Evolutionary conservation across 176 grass and related monocot genomes (phyloP).

Genomic region (Musa schizocarpa): DNA sequence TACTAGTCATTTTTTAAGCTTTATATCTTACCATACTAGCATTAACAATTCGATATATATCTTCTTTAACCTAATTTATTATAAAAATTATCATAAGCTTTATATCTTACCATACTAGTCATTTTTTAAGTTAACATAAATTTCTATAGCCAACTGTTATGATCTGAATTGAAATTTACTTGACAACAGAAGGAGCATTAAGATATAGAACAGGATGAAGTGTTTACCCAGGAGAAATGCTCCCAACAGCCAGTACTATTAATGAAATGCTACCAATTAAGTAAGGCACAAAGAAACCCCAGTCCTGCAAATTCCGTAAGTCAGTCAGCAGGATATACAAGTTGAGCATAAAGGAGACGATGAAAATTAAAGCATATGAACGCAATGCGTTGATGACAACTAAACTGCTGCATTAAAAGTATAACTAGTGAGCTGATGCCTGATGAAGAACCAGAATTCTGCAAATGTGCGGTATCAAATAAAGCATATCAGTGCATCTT

Average conservation of each 20-base stretch:
- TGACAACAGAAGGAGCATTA: neutral
- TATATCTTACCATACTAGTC: too few relatives aligned
- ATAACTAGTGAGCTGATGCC: neutral
- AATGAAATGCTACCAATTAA: conserved; percentile 82
- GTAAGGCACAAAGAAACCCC: conserved; percentile 97
- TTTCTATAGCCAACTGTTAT: neutral
- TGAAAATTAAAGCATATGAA: too few relatives aligned
- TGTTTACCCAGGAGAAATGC: conserved; percentile 70
- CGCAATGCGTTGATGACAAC: too few relatives aligned
- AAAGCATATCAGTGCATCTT: neutral
- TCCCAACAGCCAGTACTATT: conserved; percentile 73
- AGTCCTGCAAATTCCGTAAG: conserved; percentile 39
- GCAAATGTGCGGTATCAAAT: neutral
- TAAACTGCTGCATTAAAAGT: neutral
- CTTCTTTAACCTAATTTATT: too few relatives aligned
- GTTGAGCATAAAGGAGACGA: neutral
- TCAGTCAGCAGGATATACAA: neutral
- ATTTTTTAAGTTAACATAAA: neutral
- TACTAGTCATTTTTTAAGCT: too few relatives aligned
- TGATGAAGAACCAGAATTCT: neutral
- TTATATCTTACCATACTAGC: too few relatives aligned
- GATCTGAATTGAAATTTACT: neutral
- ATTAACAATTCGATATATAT: too few relatives aligned
- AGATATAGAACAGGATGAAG: neutral
- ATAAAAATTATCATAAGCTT: too few relatives aligned